Evolutionary conservation across 116 monocot species (phyloP).

Genomic region (Posidonia oceanica): DNA sequence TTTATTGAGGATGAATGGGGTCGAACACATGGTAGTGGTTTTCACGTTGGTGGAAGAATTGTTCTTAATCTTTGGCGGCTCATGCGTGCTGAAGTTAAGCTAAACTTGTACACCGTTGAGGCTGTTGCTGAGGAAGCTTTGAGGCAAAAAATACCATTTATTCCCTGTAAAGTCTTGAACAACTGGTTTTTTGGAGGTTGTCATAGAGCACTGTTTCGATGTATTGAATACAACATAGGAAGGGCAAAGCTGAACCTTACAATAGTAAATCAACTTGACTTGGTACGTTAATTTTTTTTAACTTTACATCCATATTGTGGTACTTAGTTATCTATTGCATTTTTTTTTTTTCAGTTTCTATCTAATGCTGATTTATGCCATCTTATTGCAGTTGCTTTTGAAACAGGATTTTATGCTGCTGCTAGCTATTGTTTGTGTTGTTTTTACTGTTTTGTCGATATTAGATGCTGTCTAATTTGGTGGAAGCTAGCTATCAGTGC

Average conservation of each 20-base stretch:
- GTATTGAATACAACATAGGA: conserved; percentile 47
- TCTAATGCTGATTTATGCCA: too few species aligned
- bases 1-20: conserved; percentile 78
- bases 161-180: conserved; percentile 54
- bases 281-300: conserved; percentile 35
- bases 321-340: neutral
- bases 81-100: conserved; percentile 79
- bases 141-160: conserved; percentile 65
- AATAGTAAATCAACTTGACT: conserved; percentile 80
- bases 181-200: conserved; percentile 61
- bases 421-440: too few species aligned
- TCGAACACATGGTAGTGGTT: conserved; percentile 71
- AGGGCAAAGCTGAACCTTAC: conserved; percentile 69
- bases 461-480: too few species aligned
- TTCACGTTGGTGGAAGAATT: conserved; percentile 97
- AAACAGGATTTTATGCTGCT: too few species aligned
- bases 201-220: conserved; percentile 42
- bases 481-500: too few species aligned
- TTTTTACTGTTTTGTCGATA: too few species aligned
- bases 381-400: too few species aligned
- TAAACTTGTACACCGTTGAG: conserved; percentile 74
- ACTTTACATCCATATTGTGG: too few species aligned
- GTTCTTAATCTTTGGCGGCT: conserved; percentile 97
- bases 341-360: neutral
- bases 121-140: conserved; percentile 89